Evolutionary conservation across 2,329 filamentous ascomycete genomes (phyloP).

Genomic region (Nothomitra cinnamomea): DNA sequence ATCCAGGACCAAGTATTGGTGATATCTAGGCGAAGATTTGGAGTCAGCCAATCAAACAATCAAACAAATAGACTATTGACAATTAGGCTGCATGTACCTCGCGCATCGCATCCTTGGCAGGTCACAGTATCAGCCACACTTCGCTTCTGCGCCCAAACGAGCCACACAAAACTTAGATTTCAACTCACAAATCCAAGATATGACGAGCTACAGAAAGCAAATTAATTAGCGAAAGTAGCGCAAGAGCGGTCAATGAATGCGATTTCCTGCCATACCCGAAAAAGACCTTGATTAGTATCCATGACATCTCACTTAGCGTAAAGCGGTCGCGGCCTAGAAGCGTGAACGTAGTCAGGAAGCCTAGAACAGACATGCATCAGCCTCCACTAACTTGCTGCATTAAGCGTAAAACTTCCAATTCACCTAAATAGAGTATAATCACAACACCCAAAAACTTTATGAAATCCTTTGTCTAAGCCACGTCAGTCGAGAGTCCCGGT

Average conservation of each 20-base stretch:
- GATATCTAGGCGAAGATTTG: conserved; percentile 20
- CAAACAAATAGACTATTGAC: neutral
- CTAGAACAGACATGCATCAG: conserved; percentile 18
- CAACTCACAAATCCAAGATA: conserved; percentile 54
- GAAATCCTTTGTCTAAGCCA: conserved; percentile 58
- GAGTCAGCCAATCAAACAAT: conserved; percentile 21
- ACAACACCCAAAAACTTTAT: conserved; percentile 67
- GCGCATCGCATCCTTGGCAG: conserved; percentile 13
- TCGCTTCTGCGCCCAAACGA: neutral
- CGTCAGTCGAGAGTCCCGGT: conserved; percentile 6
- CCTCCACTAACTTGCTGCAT: neutral
- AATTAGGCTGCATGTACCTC: conserved; percentile 16
- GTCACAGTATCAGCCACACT: conserved; percentile 4
- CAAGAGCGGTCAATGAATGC: neutral
- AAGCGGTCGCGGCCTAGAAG: conserved; percentile 57
- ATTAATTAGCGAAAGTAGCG: neutral
- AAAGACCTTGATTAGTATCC: conserved; percentile 65
- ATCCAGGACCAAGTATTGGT: conserved; percentile 31
- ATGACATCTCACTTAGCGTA: conserved; percentile 49
- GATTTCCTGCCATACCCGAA: conserved; percentile 34
- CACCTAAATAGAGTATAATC: conserved; percentile 62
- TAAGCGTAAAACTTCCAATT: conserved; percentile 5
- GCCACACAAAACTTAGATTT: neutral
- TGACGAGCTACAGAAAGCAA: conserved; percentile 30
- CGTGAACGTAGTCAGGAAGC: conserved; percentile 77